Evolutionary conservation across 495 filamentous ascomycete genomes (phyloP).

Genomic region (Aspergillus incahuasiensis): DNA sequence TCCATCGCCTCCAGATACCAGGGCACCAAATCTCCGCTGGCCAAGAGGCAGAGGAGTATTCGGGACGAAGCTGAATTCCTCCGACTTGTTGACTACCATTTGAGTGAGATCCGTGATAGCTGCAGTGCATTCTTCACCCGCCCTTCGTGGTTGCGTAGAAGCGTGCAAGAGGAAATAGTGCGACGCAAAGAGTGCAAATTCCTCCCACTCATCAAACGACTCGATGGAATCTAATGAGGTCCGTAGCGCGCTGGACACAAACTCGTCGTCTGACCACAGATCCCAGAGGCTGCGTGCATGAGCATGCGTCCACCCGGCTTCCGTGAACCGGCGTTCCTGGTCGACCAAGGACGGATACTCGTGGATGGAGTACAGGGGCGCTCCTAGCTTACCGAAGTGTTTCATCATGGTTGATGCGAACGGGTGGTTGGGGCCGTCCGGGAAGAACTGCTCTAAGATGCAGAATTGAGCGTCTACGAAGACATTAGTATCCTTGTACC

Average conservation of each 20-base stretch:
- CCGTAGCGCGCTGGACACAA: constrained; percentile 53
- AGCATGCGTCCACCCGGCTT: constrained; percentile 59
- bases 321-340: constrained; percentile 62
- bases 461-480: constrained; percentile 58
- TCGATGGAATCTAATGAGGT: constrained; percentile 60
- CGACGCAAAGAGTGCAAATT: constrained; percentile 78
- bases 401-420: constrained; percentile 85
- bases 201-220: constrained; percentile 94
- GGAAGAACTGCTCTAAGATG: constrained; percentile 84
- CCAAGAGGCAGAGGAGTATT: constrained; percentile 16
- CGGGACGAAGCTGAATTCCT: constrained; percentile 19
- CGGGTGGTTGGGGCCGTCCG: constrained; percentile 69
- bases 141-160: constrained; percentile 16
- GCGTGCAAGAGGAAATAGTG: constrained; percentile 85
- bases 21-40: constrained; percentile 41
- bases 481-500: neutral
- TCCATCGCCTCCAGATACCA: constrained; percentile 32
- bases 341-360: constrained; percentile 60
- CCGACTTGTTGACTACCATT: constrained; percentile 9
- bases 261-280: constrained; percentile 65
- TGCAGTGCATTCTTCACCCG: neutral
- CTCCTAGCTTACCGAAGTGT: constrained; percentile 77
- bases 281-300: constrained; percentile 66
- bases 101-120: neutral
- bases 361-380: constrained; percentile 66